Base-by-base conservation (phyloP, 345 rosid genomes). In the Gossypium arboreum region DNA sequence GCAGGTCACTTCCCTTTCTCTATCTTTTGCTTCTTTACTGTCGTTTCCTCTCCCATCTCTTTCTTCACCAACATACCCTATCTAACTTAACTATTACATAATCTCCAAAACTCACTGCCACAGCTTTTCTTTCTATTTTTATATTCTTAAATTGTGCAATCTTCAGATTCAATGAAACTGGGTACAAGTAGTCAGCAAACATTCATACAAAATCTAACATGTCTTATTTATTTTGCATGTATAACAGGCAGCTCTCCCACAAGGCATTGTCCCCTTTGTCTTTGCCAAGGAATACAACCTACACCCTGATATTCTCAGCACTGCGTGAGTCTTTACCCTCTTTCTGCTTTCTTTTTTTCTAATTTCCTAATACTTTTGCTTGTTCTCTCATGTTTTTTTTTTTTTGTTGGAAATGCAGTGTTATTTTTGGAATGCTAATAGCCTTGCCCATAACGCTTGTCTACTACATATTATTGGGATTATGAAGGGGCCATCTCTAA, bases 391-490 rank as follows among this genome's bases (percentile, higher is more conserved):
- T 64, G 0, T 25, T 7, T 2, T 18, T 22, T 22, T 22, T 22
- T 22, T 73, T 54, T 63, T 41, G 8, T 10, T 43, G 24, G 27
- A 17, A 63, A 85, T 79, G 82, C 88, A 95, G 99, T 15, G 99
- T 95, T 62, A 95, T 95, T 75, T 95, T 95, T 79, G 99, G 99
- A 77, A 95, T 95, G 99, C 82, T 95, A 69, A 87, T 95, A 56
- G 99, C 99, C 6, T 81, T 95, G 85, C 99, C 99, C 34, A 93
- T 95, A 78, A 93, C 99, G 1, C 93, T 95, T 15, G 85, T 92
- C 66, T 95, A 93, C 90, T 95, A 95, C 90, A 88, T 95, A 67
- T 73, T 92, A 60, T 39, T 95, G 87, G 99, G 97, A 27, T 57
- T 95, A 78, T 90, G 86, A 86, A 64, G 80, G 43, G 55, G 24